Percentiles rank a stretch among this genome's conserved stretches.
Conservation (phyloP, 1,284 basidiomycete genomes). For the Cutaneotrichosporon cavernicola region DNA sequence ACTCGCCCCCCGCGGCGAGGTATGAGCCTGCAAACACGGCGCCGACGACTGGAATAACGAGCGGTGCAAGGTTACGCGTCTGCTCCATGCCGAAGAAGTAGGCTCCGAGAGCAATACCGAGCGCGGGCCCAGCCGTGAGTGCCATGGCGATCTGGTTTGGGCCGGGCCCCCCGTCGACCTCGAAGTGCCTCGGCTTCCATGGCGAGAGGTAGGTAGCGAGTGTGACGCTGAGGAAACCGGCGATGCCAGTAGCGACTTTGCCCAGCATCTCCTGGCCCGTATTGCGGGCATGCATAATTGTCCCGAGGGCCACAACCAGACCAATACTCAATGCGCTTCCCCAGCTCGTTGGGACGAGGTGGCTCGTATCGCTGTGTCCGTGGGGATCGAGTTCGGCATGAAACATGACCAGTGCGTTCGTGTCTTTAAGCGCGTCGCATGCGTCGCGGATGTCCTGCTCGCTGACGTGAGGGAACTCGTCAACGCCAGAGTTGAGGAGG, state of each 20-base stretch:
- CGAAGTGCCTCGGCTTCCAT: slow-evolving; percentile 12
- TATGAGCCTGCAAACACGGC: slow-evolving; percentile 14
- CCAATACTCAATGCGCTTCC: slow-evolving; percentile 1
- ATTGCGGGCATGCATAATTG: neutral
- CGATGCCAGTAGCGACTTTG: neutral
- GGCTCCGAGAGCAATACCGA: neutral
- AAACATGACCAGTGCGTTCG: slow-evolving; percentile 77
- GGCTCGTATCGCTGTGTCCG: slow-evolving; percentile 19
- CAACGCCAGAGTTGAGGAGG: slow-evolving; percentile 87
- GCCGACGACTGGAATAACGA: neutral
- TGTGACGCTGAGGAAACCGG: neutral
- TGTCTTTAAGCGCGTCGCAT: slow-evolving; percentile 57
- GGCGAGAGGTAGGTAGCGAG: slow-evolving; percentile 8
- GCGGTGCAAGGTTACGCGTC: neutral
- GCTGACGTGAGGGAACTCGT: slow-evolving; percentile 87
- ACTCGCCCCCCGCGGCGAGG: slow-evolving; percentile 50
- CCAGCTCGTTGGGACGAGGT: neutral
- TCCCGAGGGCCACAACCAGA: neutral
- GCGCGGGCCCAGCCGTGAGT: neutral
- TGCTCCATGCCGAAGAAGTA: neutral
- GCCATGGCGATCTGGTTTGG: slow-evolving; percentile 11
- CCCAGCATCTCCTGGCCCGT: neutral
- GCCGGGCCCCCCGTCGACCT: neutral
- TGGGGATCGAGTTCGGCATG: slow-evolving; percentile 77
- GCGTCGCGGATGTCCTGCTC: slow-evolving; percentile 68